phyloP scores from a whole-genome alignment of 495 filamentous ascomycete species.

The Bacidia gigantensis region DNA sequence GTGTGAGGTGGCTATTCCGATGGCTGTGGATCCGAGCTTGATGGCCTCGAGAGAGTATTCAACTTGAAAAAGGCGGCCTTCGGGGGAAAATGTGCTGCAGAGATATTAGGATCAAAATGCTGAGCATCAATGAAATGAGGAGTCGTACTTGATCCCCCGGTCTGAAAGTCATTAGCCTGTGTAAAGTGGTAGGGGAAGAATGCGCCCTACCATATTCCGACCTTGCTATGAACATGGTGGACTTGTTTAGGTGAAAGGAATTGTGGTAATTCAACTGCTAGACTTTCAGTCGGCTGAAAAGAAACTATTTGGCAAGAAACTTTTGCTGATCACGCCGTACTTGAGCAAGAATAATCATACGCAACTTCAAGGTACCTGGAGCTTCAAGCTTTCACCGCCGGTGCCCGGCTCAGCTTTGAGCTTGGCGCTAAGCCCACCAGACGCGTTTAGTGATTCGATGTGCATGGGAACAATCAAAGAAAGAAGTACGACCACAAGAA shows the following conservation, averaged over 20 bases:
- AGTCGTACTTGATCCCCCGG: constrained; percentile 91
- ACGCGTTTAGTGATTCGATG: background rate
- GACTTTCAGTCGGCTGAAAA: too few species aligned
- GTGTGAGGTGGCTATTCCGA: constrained; percentile 84
- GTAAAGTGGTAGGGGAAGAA: constrained; percentile 24
- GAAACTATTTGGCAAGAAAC: too few species aligned
- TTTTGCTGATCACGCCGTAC: too few species aligned
- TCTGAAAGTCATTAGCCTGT: constrained; percentile 40
- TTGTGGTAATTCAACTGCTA: too few species aligned
- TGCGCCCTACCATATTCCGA: constrained; percentile 81
- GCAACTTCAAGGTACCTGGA: too few species aligned
- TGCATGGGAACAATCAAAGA: background rate
- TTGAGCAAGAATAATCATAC: too few species aligned
- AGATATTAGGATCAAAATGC: constrained; percentile 7
- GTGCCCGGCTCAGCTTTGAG: background rate
- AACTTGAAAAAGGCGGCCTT: constrained; percentile 99
- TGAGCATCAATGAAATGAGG: background rate
- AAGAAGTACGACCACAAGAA: background rate
- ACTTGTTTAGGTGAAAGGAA: background rate
- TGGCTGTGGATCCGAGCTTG: constrained; percentile 96
- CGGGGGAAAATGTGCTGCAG: constrained; percentile 93
- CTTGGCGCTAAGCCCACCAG: too few species aligned
- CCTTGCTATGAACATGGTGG: constrained; percentile 97
- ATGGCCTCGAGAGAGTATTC: constrained; percentile 99
- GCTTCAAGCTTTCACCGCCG: background rate